Conservation (phyloP, 2,329 filamentous ascomycete genomes). For the Stenocarpella maydis region DNA sequence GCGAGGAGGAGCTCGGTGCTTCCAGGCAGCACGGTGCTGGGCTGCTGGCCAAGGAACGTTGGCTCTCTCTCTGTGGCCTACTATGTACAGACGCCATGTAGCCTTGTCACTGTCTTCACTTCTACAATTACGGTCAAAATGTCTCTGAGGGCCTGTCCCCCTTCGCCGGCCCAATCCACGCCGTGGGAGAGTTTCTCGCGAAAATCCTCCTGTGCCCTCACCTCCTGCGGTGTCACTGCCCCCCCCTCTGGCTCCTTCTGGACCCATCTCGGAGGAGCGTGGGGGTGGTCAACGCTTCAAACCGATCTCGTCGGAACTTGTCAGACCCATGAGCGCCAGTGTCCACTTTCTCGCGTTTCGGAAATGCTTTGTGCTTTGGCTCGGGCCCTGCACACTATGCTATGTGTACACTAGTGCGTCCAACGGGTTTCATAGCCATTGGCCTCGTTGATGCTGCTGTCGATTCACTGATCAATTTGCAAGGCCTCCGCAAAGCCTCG, state of each 20-base stretch:
- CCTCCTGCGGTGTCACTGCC: background rate
- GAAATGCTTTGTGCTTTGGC: conserved; percentile 25
- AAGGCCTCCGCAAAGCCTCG: background rate
- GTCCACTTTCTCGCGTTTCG: conserved; percentile 37
- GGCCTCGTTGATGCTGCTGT: background rate
- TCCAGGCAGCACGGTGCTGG: background rate
- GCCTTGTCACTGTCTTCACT: conserved; percentile 6
- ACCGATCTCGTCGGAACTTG: conserved; percentile 28
- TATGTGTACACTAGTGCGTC: background rate
- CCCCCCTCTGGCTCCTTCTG: background rate
- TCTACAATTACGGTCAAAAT: conserved; percentile 24
- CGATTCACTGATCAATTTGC: background rate
- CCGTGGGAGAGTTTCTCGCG: conserved; percentile 6
- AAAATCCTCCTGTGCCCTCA: background rate
- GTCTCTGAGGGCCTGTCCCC: background rate
- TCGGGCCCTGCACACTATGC: conserved; percentile 5
- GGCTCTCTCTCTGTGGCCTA: conserved; percentile 12
- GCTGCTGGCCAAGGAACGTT: conserved; percentile 15
- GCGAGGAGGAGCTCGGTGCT: conserved; percentile 2
- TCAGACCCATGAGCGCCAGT: conserved; percentile 23
- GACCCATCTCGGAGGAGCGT: conserved; percentile 4
- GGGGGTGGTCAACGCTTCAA: conserved; percentile 26
- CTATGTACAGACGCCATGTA: background rate
- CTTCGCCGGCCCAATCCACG: conserved; percentile 13
- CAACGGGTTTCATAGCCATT: background rate